Evolutionary conservation across 1,139 yeast species (phyloP).

Genomic region (Ogataea hybrid): DNA sequence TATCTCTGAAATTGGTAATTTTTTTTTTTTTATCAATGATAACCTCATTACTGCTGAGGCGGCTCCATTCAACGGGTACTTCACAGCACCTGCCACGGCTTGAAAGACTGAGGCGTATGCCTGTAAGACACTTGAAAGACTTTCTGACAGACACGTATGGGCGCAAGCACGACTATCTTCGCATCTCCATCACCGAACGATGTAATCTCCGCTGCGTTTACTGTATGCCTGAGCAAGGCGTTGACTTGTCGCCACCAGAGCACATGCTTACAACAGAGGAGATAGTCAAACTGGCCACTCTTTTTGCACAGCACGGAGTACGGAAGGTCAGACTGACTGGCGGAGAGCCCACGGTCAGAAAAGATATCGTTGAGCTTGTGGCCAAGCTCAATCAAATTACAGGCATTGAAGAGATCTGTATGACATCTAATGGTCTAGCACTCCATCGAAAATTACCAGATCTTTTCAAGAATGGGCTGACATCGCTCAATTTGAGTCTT

Average conservation of each 20-base stretch:
- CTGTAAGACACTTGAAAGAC: constrained; percentile 36
- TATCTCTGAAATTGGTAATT: background rate
- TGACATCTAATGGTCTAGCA: constrained; percentile 50
- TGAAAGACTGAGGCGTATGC: constrained; percentile 14
- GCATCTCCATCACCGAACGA: constrained; percentile 49
- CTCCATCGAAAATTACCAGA: constrained; percentile 43
- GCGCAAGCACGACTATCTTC: constrained; percentile 44
- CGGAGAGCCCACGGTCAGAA: constrained; percentile 53
- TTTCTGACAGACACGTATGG: constrained; percentile 43
- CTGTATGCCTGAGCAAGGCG: constrained; percentile 56
- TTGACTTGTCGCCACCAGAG: constrained; percentile 41
- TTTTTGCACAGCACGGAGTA: constrained; percentile 47
- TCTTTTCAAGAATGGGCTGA: constrained; percentile 40
- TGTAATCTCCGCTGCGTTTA: constrained; percentile 51
- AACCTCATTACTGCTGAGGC: background rate
- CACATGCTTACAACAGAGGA: constrained; percentile 41
- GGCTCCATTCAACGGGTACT: background rate
- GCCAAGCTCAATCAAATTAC: constrained; percentile 34
- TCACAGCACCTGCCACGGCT: constrained; percentile 8
- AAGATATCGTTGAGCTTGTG: constrained; percentile 44
- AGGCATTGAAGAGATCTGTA: constrained; percentile 45
- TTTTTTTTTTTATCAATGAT: constrained; percentile 1
- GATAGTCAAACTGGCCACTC: constrained; percentile 38
- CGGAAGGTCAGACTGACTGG: constrained; percentile 49
- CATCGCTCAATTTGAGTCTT: constrained; percentile 43